Evolutionary conservation across 75 land plant species (phyloP).

Genomic region (Cupressus sempervirens): DNA sequence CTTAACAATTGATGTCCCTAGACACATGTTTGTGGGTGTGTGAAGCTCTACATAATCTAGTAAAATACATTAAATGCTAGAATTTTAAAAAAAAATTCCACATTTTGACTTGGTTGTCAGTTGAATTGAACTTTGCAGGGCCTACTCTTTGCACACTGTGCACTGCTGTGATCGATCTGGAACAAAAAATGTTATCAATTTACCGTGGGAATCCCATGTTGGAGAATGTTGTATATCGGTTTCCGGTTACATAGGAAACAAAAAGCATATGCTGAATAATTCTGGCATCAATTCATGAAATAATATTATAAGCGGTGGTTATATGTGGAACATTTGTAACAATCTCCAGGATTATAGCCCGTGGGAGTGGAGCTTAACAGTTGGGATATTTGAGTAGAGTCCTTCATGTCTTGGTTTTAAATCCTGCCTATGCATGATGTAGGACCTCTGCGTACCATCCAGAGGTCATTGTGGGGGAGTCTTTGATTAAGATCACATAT

Average conservation of each 20-base stretch:
- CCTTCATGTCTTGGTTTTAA: no score
- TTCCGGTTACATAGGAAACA: conserved; percentile 19
- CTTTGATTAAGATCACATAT: no score
- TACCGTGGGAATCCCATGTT: conserved; percentile 64
- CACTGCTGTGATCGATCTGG: conserved; percentile 66
- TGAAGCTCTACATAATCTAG: neutral
- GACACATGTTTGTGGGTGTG: neutral
- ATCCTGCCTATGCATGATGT: no score
- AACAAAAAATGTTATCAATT: conserved; percentile 50
- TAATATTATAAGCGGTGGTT: neutral
- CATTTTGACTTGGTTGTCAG: neutral
- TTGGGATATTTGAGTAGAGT: no score
- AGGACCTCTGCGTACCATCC: no score
- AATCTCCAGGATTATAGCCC: neutral
- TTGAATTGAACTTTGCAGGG: conserved; percentile 46
- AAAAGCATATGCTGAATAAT: neutral
- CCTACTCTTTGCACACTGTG: conserved; percentile 73
- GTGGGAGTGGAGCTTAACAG: no score
- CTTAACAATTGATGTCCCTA: neutral
- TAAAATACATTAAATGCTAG: neutral
- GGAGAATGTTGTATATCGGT: conserved; percentile 25
- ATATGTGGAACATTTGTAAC: neutral
- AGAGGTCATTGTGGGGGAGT: no score
- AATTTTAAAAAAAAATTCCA: neutral
- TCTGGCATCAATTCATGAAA: neutral